Conservation (phyloP, 441 rosid genomes). For the Eruca vesicaria region DNA sequence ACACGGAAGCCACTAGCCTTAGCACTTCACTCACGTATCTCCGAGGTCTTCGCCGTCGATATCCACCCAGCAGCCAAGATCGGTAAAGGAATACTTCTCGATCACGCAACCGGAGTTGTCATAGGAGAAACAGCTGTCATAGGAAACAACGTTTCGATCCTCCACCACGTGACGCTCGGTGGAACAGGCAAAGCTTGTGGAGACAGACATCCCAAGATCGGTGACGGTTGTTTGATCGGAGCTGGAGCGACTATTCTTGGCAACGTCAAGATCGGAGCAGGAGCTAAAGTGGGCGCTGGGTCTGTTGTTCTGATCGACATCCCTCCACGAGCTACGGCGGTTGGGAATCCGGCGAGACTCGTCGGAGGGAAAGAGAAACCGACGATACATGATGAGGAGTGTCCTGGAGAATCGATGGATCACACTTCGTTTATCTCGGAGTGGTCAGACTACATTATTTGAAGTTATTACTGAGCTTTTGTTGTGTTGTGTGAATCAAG, state of each 20-base stretch:
- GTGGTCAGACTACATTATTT: slow-evolving; percentile 94
- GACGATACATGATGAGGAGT: slow-evolving; percentile 52
- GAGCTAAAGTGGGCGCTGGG: slow-evolving; percentile 94
- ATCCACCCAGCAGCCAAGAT: slow-evolving; percentile 94
- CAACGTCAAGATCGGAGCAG: slow-evolving; percentile 75
- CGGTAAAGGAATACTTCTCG: slow-evolving; percentile 82
- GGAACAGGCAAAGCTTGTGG: slow-evolving; percentile 81
- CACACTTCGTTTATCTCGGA: slow-evolving; percentile 86
- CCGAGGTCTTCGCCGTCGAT: slow-evolving; percentile 89
- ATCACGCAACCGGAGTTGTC: slow-evolving; percentile 92
- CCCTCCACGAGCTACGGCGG: slow-evolving; percentile 74
- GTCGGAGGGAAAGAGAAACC: slow-evolving; percentile 88
- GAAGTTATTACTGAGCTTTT: slow-evolving; percentile 11
- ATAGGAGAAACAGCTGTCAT: slow-evolving; percentile 87
- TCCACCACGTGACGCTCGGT: slow-evolving; percentile 91
- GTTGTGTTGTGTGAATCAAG: background rate
- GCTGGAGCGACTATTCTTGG: slow-evolving; percentile 94
- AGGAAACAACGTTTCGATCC: slow-evolving; percentile 88
- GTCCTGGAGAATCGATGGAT: slow-evolving; percentile 96
- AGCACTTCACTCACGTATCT: slow-evolving; percentile 81
- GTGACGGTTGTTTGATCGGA: slow-evolving; percentile 91
- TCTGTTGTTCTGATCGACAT: slow-evolving; percentile 88
- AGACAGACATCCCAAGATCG: slow-evolving; percentile 90
- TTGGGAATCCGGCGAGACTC: slow-evolving; percentile 91
- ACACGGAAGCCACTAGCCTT: slow-evolving; percentile 76